Percentiles rank a stretch among this genome's conserved stretches.
Conservation (phyloP, 2,329 filamentous ascomycete species). For the Colletotrichum melonis region DNA sequence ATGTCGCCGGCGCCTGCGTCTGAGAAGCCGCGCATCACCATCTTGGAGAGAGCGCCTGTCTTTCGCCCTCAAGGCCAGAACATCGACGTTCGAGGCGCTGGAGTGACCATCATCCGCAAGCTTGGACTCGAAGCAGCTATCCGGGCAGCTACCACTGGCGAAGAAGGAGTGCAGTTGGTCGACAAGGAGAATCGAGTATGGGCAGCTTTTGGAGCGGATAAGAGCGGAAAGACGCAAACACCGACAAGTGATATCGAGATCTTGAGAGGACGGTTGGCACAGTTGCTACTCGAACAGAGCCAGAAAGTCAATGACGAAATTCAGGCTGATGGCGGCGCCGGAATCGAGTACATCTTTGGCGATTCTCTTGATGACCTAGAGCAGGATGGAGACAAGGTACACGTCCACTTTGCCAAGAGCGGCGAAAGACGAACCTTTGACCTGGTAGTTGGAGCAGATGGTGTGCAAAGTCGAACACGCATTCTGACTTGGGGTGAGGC, state of each 20-base stretch:
- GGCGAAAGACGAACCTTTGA: slow-evolving; percentile 57
- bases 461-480: slow-evolving; percentile 61
- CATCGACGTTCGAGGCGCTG: slow-evolving; percentile 50
- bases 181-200: slow-evolving; percentile 49
- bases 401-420: slow-evolving; percentile 54
- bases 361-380: slow-evolving; percentile 43
- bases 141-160: slow-evolving; percentile 44
- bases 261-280: slow-evolving; percentile 64
- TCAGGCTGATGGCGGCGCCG: slow-evolving; percentile 8
- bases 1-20: slow-evolving; percentile 1
- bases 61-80: slow-evolving; percentile 45
- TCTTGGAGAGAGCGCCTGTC: slow-evolving; percentile 51
- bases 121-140: slow-evolving; percentile 52
- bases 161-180: slow-evolving; percentile 60
- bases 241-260: slow-evolving; percentile 70
- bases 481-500: slow-evolving; percentile 47
- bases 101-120: slow-evolving; percentile 50
- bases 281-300: slow-evolving; percentile 57
- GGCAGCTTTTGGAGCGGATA: slow-evolving; percentile 52
- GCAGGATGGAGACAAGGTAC: slow-evolving; percentile 45
- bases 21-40: slow-evolving; percentile 43
- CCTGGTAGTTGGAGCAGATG: slow-evolving; percentile 66
- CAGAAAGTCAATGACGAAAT: slow-evolving; percentile 30
- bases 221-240: slow-evolving; percentile 53
- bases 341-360: slow-evolving; percentile 42